A percentile compares a stretch with the other conserved stretches of the same genome.
These are phyloP conservation scores for Saussurea involucrata DNA, from an alignment of 129 eudicot species.

Conservation along the genomic window DNA sequence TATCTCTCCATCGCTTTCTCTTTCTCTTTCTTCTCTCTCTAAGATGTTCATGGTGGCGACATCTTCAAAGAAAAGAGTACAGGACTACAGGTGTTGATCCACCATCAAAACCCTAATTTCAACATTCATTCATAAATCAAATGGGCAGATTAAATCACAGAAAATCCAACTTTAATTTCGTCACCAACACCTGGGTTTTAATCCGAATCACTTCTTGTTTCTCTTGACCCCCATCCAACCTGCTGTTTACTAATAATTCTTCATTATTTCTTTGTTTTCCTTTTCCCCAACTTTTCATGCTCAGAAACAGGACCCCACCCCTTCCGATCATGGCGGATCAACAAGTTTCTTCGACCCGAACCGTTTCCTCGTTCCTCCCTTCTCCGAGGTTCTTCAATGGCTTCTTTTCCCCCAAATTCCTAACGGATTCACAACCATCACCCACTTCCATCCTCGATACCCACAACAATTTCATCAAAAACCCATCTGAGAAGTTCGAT, in stretches of 20 bases:
- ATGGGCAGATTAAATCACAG: conserved; percentile 38
- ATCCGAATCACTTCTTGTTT: conserved; percentile 38
- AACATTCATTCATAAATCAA: background rate
- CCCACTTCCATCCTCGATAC: conserved; percentile 80
- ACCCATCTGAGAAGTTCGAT: conserved; percentile 40
- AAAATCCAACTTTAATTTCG: conserved; percentile 28
- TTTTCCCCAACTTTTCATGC: too few species aligned
- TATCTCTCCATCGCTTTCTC: background rate
- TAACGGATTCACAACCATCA: conserved; percentile 43
- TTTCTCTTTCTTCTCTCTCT: background rate
- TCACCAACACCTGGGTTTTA: conserved; percentile 35
- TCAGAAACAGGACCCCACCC: background rate
- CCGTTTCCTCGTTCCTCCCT: conserved; percentile 45
- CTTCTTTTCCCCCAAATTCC: conserved; percentile 38
- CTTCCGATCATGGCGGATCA: conserved; percentile 16
- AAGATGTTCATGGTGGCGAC: conserved; percentile 17
- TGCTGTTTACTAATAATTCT: background rate
- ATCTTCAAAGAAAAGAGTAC: conserved; percentile 18
- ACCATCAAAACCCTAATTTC: background rate
- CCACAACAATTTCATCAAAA: conserved; percentile 30
- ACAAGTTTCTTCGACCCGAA: conserved; percentile 11
- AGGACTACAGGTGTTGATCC: conserved; percentile 12
- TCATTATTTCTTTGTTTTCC: background rate
- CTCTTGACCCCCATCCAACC: conserved; percentile 6
- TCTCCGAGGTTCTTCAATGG: conserved; percentile 65